Base-by-base conservation (phyloP, 2,329 filamentous ascomycete genomes). In the Orbilia javanica region DNA sequence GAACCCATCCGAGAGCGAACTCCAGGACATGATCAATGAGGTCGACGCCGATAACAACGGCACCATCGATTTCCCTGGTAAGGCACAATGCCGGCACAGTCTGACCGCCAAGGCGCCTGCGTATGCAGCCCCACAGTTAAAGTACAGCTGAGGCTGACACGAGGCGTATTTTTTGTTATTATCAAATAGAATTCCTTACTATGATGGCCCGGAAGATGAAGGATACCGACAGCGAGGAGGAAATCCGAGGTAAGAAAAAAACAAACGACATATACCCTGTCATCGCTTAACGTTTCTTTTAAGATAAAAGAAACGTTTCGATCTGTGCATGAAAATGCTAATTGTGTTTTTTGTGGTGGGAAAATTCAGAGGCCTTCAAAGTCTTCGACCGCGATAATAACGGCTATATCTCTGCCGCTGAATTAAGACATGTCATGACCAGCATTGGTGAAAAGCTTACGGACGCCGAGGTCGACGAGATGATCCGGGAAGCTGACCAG, bases 151-250 rank as follows among this genome's bases (percentile, higher is more conserved):
- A 57, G 48, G 50, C 62, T 67, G 44, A 57, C 57, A 48, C n/a
- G 34, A 25, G 52, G 52, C 50, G 48, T 68, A 55, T 39, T 68
- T 50, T 55, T 10, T 66, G 29, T 5, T 39, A 42, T 36, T 22
- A 15, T 66, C 34, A 36, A 36, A 52, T 83, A 95, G 93, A 96
- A 84, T 96, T 96, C 86, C 87, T 96, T 79, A 96, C 93, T 80
- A 96, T 96, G 93, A 96, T 96, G 93, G 93, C 93, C 78, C 90
- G 93, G 83, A 96, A 96, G 87, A 96, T 96, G 93, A 95, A 95
- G 88, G 93, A 95, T 83, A 96, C 93, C 81, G 93, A 96, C 84
- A 95, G 92, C 60, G 93, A 96, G 86, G 93, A 96, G 86, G 93
- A 96, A 85, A 96, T 96, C 82, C 90, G 93, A 82, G 93, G 60